These are phyloP conservation scores for Hamigera avellanea DNA, from an alignment of 495 filamentous ascomycete species.

Conservation along the genomic window DNA sequence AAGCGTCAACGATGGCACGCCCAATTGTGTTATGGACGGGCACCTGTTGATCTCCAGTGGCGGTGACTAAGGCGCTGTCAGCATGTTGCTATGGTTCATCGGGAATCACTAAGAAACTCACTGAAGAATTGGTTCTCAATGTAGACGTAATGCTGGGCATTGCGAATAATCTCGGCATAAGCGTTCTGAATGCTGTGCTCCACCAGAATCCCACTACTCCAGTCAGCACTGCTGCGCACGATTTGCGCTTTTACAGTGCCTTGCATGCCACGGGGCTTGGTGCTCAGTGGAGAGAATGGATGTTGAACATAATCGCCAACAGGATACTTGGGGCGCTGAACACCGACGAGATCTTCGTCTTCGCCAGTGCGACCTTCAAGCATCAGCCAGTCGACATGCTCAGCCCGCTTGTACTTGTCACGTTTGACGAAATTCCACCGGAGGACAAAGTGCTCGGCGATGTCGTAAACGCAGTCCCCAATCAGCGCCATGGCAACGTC, in stretches of 20 bases:
- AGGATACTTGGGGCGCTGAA: slow-evolving; percentile 75
- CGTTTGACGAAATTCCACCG: slow-evolving; percentile 96
- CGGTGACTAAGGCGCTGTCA: slow-evolving; percentile 45
- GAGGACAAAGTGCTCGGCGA: slow-evolving; percentile 91
- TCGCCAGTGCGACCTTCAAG: slow-evolving; percentile 69
- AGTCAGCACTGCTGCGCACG: slow-evolving; percentile 78
- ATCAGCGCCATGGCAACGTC: slow-evolving; percentile 86
- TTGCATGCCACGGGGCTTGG: slow-evolving; percentile 40
- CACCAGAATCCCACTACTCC: slow-evolving; percentile 85
- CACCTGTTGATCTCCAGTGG: slow-evolving; percentile 74
- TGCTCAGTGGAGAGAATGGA: slow-evolving; percentile 51
- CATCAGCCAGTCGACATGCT: slow-evolving; percentile 68
- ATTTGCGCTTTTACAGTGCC: slow-evolving; percentile 76
- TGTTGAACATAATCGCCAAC: slow-evolving; percentile 80
- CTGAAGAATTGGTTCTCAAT: slow-evolving; percentile 98
- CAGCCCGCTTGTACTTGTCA: slow-evolving; percentile 90
- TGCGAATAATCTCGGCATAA: slow-evolving; percentile 72
- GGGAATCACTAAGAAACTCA: slow-evolving; percentile 12
- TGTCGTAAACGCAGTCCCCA: slow-evolving; percentile 83
- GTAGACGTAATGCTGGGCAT: slow-evolving; percentile 84
- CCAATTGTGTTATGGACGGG: slow-evolving; percentile 86
- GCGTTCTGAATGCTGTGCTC: slow-evolving; percentile 92
- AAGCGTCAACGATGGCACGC: slow-evolving; percentile 78
- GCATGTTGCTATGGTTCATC: no score
- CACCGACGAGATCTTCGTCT: slow-evolving; percentile 73